Evolutionary conservation across 768 basidiomycete species (phyloP), one percentile per base, ranked within the genome.

Genomic region (Solioccasus polychromus): DNA sequence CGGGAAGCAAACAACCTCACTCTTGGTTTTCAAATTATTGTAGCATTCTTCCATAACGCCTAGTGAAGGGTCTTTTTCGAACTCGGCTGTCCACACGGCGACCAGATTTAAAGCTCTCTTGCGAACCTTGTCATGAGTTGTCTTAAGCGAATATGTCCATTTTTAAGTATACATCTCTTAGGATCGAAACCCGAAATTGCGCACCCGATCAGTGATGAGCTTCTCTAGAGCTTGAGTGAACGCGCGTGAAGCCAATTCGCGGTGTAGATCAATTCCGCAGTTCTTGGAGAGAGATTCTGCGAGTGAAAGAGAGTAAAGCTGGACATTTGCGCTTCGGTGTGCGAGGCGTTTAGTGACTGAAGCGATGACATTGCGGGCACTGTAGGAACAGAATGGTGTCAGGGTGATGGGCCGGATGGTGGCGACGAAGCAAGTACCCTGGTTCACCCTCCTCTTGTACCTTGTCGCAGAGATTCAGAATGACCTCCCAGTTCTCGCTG

Each of bases 311-410:
- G 95, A 80, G 60, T 94, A 97, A 1, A 97, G 78, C 68, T 99
- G 96, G 2, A 99, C 96, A 55, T 95, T 99, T 2, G 96, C 88
- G 63, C 89, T 96, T 17, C 96, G 82, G 68, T 99, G 96, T 9
- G 87, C 77, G 2, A 99, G 76, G 5, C 96, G 89, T 67, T 94
- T 97, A 58, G 93, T 75, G 25, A 96, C 60, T 1, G 95, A 79
- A 11, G 85, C 83, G 49, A 94, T 78, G 45, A 89, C 90, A 55
- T 86, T 82, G 43, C 87, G 86, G 8, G 95, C 92, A 10, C 95
- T 97, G 68, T 9, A 28, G 28, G n/a, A 34, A 35, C 28, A 17
- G 37, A 23, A n/a, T 15, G 30, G 28, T 24, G 46, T 68, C 17
- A 65, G 53, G 47, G 47, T 34, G 20, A 10, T 26, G 47, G 25